Conservation (phyloP, 1,139 yeast genomes). For the Trichomonascaceae sp. region DNA sequence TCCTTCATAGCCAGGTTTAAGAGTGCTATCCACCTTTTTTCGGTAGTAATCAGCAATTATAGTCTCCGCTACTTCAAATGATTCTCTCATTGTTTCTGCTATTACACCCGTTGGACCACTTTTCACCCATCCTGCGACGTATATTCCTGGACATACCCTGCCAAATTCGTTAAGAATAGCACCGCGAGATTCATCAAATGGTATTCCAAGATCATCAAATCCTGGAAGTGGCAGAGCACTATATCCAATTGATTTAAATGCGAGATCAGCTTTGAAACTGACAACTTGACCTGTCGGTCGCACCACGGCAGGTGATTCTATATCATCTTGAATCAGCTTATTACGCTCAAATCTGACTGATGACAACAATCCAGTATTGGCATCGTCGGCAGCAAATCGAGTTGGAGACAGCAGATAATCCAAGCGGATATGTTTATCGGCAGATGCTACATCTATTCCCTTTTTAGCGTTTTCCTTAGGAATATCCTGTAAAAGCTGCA, state of each 20-base stretch:
- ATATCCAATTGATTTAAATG: conserved; percentile 81
- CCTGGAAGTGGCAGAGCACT: conserved; percentile 60
- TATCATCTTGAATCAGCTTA: conserved; percentile 34
- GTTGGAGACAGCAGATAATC: conserved; percentile 66
- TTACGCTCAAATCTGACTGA: conserved; percentile 48
- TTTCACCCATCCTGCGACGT: conserved; percentile 89
- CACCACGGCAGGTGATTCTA: conserved; percentile 32
- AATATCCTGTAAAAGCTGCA: conserved; percentile 55
- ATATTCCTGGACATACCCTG: conserved; percentile 51
- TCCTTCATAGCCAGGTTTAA: conserved; percentile 31
- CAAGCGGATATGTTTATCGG: conserved; percentile 49
- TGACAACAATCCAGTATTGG: conserved; percentile 37
- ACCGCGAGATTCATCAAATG: conserved; percentile 49
- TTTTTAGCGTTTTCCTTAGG: conserved; percentile 20
- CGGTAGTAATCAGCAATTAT: conserved; percentile 44
- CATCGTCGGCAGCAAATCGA: conserved; percentile 40
- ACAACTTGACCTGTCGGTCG: conserved; percentile 39
- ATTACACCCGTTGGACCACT: conserved; percentile 89
- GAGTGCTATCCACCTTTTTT: conserved; percentile 16
- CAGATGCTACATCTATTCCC: conserved; percentile 10
- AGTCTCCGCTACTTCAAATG: conserved; percentile 68
- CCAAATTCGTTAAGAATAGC: conserved; percentile 58
- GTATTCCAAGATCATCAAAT: conserved; percentile 43
- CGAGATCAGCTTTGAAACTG: conserved; percentile 52
- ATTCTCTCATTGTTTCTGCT: conserved; percentile 83